Percentiles rank a stretch among this genome's conserved stretches.
Evolutionary conservation across 345 rosid species (phyloP).

Genomic region (Citrus glauca): DNA sequence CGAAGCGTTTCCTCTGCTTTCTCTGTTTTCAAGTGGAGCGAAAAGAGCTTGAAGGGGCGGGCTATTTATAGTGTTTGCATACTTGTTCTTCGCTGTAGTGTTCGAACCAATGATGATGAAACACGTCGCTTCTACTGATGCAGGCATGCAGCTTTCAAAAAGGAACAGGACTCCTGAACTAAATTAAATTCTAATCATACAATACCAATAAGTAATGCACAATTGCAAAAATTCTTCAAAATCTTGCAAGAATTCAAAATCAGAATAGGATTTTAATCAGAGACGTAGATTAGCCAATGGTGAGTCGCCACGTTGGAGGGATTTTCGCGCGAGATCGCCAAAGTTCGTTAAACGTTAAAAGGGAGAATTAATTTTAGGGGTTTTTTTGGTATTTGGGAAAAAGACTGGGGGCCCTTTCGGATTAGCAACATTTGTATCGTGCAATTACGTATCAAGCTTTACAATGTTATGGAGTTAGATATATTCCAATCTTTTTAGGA

Average conservation of each 20-base stretch:
- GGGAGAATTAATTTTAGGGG: neutral
- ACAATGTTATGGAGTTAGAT: too few species aligned
- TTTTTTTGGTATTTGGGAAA: neutral
- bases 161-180: too few species aligned
- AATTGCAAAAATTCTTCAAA: too few species aligned
- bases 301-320: neutral
- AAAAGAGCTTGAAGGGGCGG: neutral
- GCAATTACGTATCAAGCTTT: too few species aligned
- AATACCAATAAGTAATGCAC: too few species aligned
- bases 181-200: too few species aligned
- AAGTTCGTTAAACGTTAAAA: slow-evolving; percentile 7
- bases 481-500: too few species aligned
- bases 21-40: neutral
- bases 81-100: slow-evolving; percentile 2
- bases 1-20: neutral
- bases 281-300: slow-evolving; percentile 11
- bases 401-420: neutral
- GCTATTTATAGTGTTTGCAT: slow-evolving; percentile 1
- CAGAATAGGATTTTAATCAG: neutral
- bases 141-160: too few species aligned
- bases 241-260: too few species aligned
- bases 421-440: neutral
- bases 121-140: slow-evolving; percentile 16
- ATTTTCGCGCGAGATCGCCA: slow-evolving; percentile 3
- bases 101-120: slow-evolving; percentile 10